Base-by-base conservation (phyloP, 2,329 filamentous ascomycete genomes). In the Beauveria varroae region DNA sequence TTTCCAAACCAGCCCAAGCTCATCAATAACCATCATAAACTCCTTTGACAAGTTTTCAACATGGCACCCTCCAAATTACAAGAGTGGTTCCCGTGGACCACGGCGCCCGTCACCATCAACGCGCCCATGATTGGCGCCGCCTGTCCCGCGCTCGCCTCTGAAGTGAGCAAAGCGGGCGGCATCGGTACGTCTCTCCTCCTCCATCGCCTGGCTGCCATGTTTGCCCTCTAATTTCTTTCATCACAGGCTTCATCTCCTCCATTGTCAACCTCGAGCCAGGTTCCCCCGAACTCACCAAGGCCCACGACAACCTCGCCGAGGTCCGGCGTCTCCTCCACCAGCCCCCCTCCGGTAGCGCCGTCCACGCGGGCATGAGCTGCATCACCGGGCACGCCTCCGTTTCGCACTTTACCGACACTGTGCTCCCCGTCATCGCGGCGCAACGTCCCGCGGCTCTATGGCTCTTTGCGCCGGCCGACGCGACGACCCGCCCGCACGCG, bases 401-500 rank as follows among this genome's bases (percentile, higher is more conserved):
- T 2, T n/a, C 62, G 0, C 65, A 72, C 56, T 81, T 82, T 65
- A 63, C 66, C 28, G 63, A 71, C 60, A 78, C 75, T n/a, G 75
- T 76, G 1, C 69, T 84, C 2, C 79, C 80, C 1, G 65, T 87
- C 14, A 73, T 90, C 20, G 68, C 68, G 26, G 73, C 76, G 63
- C 80, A 85, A 69, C 72, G 72, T 0, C 85, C 86, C 1, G 80
- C 79, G 2, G 86, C 84, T 0, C 76, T 86, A 9, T 90, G 87
- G 87, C 78, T 90, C 52, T 89, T 89, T 67, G 86, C 86, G 3
- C 84, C 85, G 2, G 12, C 34, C 2, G 72, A 75, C 37, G 73
- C 75, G 5, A 69, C 77, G 18, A 68, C 74, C 22, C 72, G 75
- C 18, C 73, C 75, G 12, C 73, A 76, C 58, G 65, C 62, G 7